A percentile compares a stretch with the other conserved stretches of the same genome.
Conservation (phyloP, 2,329 filamentous ascomycete species). For the Cladosporium sp. region DNA sequence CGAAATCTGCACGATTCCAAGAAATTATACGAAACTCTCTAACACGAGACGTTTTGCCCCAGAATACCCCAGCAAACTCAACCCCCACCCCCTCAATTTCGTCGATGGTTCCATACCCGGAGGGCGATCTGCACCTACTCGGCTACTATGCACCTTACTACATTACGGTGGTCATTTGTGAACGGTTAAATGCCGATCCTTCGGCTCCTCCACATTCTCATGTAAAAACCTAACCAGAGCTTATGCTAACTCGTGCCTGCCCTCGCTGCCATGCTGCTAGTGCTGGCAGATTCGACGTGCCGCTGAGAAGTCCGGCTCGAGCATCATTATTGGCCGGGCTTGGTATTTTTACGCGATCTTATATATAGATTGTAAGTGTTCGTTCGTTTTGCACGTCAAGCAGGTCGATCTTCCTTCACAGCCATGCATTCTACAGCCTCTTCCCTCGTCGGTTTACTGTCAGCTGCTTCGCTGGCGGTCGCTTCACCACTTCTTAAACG, state of each 20-base stretch:
- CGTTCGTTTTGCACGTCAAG: background rate
- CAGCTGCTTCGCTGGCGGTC: background rate
- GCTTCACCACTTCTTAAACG: slow-evolving; percentile 9
- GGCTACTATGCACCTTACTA: too few species aligned
- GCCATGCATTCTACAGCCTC: background rate
- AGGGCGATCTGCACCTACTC: background rate
- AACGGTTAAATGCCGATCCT: slow-evolving; percentile 17
- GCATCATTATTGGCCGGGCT: background rate
- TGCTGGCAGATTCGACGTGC: background rate
- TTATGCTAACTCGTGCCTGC: background rate
- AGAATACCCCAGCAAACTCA: background rate
- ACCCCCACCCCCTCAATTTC: slow-evolving; percentile 1
- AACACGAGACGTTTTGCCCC: background rate
- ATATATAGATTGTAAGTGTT: background rate
- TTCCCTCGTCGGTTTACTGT: background rate
- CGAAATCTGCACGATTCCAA: background rate
- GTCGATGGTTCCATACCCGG: background rate
- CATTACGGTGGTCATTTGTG: background rate
- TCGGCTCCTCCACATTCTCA: slow-evolving; percentile 13
- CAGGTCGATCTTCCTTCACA: background rate
- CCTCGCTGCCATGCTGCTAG: background rate
- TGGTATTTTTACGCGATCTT: background rate
- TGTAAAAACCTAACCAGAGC: background rate
- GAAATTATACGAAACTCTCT: background rate
- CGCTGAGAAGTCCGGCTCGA: background rate